These are phyloP conservation scores for Fusarium mangiferae DNA, from an alignment of 2,329 filamentous ascomycete species.

Conservation along the genomic window DNA sequence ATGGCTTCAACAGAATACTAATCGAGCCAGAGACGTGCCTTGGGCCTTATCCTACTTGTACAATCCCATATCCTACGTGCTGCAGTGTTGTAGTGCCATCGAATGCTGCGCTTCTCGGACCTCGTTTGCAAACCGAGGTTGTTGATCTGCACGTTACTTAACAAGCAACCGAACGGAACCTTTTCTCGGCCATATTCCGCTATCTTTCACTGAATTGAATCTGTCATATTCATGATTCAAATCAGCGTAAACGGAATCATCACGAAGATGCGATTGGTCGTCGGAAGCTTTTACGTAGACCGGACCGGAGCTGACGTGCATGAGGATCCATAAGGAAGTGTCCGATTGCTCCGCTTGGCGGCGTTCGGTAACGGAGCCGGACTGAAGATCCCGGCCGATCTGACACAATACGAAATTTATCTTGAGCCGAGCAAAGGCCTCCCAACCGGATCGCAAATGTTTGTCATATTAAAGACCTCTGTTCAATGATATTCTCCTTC, in stretches of 20 bases:
- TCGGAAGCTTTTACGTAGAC: background rate
- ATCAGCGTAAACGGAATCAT: background rate
- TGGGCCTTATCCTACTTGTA: background rate
- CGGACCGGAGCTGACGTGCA: background rate
- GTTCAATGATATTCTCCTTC: background rate
- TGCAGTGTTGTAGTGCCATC: background rate
- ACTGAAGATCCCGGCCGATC: background rate
- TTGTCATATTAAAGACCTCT: background rate
- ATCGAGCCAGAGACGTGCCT: fast-evolving
- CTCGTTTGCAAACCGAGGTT: background rate
- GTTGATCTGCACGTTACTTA: background rate
- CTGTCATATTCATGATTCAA: background rate
- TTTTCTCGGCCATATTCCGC: background rate
- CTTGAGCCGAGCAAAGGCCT: background rate
- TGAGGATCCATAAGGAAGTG: background rate
- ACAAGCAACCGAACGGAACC: background rate
- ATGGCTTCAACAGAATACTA: background rate
- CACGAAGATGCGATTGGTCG: background rate
- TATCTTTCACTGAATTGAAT: fast-evolving
- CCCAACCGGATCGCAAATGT: no score
- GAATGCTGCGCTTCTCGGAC: background rate
- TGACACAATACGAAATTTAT: background rate
- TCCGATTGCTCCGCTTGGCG: background rate
- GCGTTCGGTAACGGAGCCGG: background rate
- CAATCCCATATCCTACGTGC: no score